Evolutionary conservation across 768 basidiomycete species (phyloP).

Genomic region (Russula ochroleuca): DNA sequence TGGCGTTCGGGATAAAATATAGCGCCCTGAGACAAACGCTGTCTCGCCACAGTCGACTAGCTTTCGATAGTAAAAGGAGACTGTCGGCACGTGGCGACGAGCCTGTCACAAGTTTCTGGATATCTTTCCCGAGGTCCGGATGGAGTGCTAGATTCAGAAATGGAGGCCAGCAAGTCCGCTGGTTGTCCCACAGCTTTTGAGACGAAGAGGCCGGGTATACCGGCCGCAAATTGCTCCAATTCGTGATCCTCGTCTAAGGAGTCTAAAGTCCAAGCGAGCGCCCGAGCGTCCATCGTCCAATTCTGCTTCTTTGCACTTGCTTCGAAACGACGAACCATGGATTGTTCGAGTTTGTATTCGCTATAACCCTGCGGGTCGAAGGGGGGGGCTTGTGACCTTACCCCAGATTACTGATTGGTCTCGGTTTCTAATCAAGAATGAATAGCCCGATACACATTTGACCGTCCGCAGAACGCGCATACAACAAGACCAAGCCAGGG

Average conservation of each 20-base stretch:
- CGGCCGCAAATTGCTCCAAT: no score
- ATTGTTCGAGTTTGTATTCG: background rate
- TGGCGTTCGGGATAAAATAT: background rate
- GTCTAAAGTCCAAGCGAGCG: background rate
- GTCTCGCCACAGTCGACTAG: background rate
- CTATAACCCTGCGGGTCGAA: background rate
- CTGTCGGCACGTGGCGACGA: background rate
- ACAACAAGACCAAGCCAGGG: background rate
- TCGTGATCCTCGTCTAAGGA: no score
- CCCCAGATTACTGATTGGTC: background rate
- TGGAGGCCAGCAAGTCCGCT: background rate
- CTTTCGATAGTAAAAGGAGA: background rate
- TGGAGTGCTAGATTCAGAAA: background rate
- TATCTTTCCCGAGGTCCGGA: background rate
- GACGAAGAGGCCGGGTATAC: background rate
- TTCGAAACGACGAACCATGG: background rate
- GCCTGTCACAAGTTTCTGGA: background rate
- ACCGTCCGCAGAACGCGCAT: no score
- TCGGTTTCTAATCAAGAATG: background rate
- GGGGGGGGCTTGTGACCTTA: background rate
- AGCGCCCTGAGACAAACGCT: background rate
- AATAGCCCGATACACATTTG: no score
- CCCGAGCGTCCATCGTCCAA: background rate
- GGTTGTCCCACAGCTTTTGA: background rate
- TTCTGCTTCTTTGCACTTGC: background rate